Evolutionary conservation across 768 basidiomycete genomes (phyloP), one percentile per base, ranked within the genome.

Genomic region (Saitozyma sp.): DNA sequence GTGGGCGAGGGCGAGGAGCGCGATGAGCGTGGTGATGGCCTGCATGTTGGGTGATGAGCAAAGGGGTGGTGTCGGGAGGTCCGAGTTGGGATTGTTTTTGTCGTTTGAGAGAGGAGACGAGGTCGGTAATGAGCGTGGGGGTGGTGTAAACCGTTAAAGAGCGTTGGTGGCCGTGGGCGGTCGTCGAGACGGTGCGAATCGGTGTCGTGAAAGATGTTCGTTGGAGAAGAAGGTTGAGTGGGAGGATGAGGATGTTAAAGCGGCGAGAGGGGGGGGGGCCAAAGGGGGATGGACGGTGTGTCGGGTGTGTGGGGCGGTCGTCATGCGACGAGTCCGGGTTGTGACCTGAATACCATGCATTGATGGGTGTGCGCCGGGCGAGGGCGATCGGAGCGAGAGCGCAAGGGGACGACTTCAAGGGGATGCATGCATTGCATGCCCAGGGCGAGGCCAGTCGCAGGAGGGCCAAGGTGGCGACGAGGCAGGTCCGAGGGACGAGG

Each of bases 41-140:
- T 70, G 64, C 73, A 75, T 75, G 61, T 58, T 64, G 43, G 48
- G 42, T 37, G n/a, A 51, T 58, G 56, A 0, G 40, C 56, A 50
- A 46, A 46, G 45, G 11, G n/a, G 45, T 29, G 29, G 5, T 29
- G 29, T 29, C 2, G 29, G 29, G 29, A 5, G 5, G 29, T 29
- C 29, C 29, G 29, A 5, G 29, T 29, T 5, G 5, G 29, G 29
- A 5, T 29, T 29, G 29, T 29, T 29, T 29, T 29, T 29, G 29
- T 29, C 29, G 29, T 29, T 29, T 29, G 29, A 29, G 29, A 29
- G 29, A 29, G 29, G 29, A 2, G 29, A 2, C 5, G 29, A 29
- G 29, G 29, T 29, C 29, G 29, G 29, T 29, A 29, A 29, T 29
- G 29, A 29, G 29, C 29, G 29, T 29, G 29, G 29, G 29, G 29